A percentile compares a stretch with the other conserved stretches of the same genome.
These are phyloP conservation scores for Boletus barrowsii DNA, from an alignment of 768 basidiomycete species.

Conservation along the genomic window DNA sequence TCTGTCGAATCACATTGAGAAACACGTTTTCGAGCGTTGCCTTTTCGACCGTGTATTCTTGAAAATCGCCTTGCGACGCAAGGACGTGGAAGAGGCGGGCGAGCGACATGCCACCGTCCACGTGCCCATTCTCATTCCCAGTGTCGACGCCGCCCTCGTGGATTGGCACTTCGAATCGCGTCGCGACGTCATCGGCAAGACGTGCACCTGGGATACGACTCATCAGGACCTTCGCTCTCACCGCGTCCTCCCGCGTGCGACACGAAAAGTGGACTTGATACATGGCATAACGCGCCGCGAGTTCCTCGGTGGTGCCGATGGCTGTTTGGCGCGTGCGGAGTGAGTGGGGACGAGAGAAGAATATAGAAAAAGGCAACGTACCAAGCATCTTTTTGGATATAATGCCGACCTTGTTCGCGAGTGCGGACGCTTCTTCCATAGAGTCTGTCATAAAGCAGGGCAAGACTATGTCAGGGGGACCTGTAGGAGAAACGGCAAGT, in stretches of 20 bases:
- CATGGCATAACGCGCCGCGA: constrained; percentile 63
- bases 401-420: constrained; percentile 75
- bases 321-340: constrained; percentile 36
- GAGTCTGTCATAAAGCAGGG: constrained; percentile 46
- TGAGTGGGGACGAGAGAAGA: background rate
- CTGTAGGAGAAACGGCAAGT: background rate
- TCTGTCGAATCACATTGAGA: constrained; percentile 63
- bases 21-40: constrained; percentile 72
- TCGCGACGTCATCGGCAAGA: constrained; percentile 71
- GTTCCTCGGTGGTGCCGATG: constrained; percentile 60
- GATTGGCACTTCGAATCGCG: constrained; percentile 71
- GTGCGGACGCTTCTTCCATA: constrained; percentile 81
- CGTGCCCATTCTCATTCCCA: background rate
- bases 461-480: background rate
- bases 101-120: constrained; percentile 39
- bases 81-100: constrained; percentile 58
- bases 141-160: background rate
- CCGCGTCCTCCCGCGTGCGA: constrained; percentile 57
- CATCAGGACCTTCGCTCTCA: constrained; percentile 59
- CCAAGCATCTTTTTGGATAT: constrained; percentile 68
- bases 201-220: constrained; percentile 57
- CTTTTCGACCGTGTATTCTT: constrained; percentile 70
- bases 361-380: constrained; percentile 17
- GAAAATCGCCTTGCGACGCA: constrained; percentile 49
- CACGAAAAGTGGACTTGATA: constrained; percentile 79